Evolutionary conservation across 768 basidiomycete species (phyloP).

Genomic region (Infundibulicybe gibba): DNA sequence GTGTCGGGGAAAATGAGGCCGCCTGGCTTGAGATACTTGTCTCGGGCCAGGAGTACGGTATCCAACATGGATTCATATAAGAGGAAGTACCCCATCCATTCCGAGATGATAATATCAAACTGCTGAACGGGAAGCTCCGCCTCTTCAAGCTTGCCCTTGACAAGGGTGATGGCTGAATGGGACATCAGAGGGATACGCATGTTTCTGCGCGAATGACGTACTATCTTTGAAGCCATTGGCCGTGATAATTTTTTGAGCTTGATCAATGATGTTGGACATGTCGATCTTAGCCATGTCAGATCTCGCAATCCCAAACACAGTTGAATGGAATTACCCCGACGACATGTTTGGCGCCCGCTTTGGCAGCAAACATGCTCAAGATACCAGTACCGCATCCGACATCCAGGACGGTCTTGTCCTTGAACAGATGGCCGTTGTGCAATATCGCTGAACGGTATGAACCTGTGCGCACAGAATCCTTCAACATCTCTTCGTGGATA

Average conservation of each 20-base stretch:
- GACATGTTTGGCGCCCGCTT: slow-evolving; percentile 91
- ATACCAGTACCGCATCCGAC: slow-evolving; percentile 99
- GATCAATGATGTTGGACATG: slow-evolving; percentile 99
- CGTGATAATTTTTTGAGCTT: slow-evolving; percentile 94
- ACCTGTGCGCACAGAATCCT: slow-evolving; percentile 92
- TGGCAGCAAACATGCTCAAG: slow-evolving; percentile 96
- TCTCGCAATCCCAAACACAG: slow-evolving; percentile 4
- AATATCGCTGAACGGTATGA: slow-evolving; percentile 94
- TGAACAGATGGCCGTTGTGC: slow-evolving; percentile 93
- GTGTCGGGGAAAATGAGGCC: slow-evolving; percentile 97
- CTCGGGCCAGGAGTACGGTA: slow-evolving; percentile 93
- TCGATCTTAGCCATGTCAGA: slow-evolving; percentile 65
- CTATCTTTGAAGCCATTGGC: slow-evolving; percentile 96
- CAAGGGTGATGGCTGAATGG: slow-evolving; percentile 78
- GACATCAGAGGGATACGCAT: slow-evolving; percentile 5
- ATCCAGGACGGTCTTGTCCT: slow-evolving; percentile 94
- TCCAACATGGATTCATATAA: slow-evolving; percentile 99
- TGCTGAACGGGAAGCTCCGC: slow-evolving; percentile 81
- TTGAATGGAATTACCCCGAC: slow-evolving; percentile 65
- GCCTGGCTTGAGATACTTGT: slow-evolving; percentile 90
- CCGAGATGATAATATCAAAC: slow-evolving; percentile 98
- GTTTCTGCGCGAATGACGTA: slow-evolving; percentile 33
- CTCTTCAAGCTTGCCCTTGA: slow-evolving; percentile 98
- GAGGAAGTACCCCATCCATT: slow-evolving; percentile 99
- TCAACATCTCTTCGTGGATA: slow-evolving; percentile 99